Base-by-base conservation (phyloP, 306 rosid species). In the Trifolium pratense region DNA sequence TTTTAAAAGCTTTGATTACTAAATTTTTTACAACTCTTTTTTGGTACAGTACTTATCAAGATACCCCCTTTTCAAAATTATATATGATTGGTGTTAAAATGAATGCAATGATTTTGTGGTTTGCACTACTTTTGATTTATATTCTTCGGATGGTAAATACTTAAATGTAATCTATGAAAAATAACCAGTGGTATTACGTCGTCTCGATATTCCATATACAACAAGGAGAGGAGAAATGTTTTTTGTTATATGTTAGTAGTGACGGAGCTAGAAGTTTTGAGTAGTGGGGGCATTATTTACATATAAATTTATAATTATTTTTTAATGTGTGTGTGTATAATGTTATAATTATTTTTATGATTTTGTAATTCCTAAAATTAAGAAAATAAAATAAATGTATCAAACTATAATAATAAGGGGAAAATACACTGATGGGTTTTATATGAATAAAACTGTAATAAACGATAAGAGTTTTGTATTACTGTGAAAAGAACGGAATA, bases 1-100 rank as follows among this genome's bases (percentile, higher is more conserved):
- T 61, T 61, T 16, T 4, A 61, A 61, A 64, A 37, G 69, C 69
- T 17, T 18, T 64, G 29, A 18, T 37, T 64, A 37, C 68, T 63
- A 2, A 18, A 37, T 18, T 63, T 62, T 18, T 63, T 10, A 37
- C 10, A 0, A 36, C 10, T 63, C 9, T 34, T 60, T 63, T 36
- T 37, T 36, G 68, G 49, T 16, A 11, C 49, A 18, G 48, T 63
- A 63, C 26, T 63, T 63, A 37, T 63, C 10, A 12, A 26, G 49
- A 20, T 39, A 43, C 49, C 5, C 26, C 69, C 31, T 18, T 37
- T 64, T 64, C 6, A 64, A 64, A 13, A 18, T 18, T 23, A 10
- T 20, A 64, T 64, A 37, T 37, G 51, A 10, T 11, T 36, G 31
- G 51, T 17, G 17, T 2, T 63, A 37, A 37, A 36, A 18, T 63